Conservation (phyloP, 2,329 filamentous ascomycete genomes). For the Whalleya microplaca region DNA sequence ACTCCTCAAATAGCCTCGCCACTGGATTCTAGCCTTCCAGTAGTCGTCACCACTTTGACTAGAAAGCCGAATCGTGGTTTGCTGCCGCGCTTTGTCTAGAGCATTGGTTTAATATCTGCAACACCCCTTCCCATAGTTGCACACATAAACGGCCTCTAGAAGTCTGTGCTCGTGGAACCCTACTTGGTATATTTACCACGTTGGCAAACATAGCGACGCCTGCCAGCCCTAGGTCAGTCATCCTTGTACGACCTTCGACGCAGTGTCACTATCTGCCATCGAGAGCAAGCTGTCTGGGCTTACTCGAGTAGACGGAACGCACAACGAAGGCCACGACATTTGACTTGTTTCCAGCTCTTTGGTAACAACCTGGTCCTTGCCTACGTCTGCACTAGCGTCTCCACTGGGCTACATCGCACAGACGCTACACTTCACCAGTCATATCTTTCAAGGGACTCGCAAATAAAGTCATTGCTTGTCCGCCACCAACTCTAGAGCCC, state of each 20-base stretch:
- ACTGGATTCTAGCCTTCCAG: constrained; percentile 3
- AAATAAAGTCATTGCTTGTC: constrained; percentile 19
- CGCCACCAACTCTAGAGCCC: constrained; percentile 14
- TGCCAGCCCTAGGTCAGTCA: constrained; percentile 8
- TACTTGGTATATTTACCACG: background rate
- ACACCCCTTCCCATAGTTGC: constrained; percentile 3
- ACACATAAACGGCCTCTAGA: constrained; percentile 2
- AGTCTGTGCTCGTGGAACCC: background rate
- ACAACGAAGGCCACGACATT: constrained; percentile 16
- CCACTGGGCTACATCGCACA: constrained; percentile 22
- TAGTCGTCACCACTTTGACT: constrained; percentile 3
- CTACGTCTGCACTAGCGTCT: constrained; percentile 21
- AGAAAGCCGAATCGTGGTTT: constrained; percentile 3
- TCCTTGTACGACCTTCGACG: constrained; percentile 15
- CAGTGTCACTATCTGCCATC: constrained; percentile 13
- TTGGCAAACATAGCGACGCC: constrained; percentile 13
- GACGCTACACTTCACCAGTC: constrained; percentile 18
- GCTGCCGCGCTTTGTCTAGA: constrained; percentile 5
- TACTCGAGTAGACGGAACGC: constrained; percentile 4
- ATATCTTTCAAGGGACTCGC: constrained; percentile 15
- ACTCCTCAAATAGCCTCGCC: constrained; percentile 5
- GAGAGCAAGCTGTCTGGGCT: constrained; percentile 6
- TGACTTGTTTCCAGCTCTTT: constrained; percentile 21
- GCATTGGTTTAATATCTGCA: constrained; percentile 2
- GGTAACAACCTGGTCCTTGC: constrained; percentile 25